Evolutionary conservation across 495 filamentous ascomycete genomes (phyloP), one percentile per base, ranked within the genome.

Genomic region (Penicillium odoratum): DNA sequence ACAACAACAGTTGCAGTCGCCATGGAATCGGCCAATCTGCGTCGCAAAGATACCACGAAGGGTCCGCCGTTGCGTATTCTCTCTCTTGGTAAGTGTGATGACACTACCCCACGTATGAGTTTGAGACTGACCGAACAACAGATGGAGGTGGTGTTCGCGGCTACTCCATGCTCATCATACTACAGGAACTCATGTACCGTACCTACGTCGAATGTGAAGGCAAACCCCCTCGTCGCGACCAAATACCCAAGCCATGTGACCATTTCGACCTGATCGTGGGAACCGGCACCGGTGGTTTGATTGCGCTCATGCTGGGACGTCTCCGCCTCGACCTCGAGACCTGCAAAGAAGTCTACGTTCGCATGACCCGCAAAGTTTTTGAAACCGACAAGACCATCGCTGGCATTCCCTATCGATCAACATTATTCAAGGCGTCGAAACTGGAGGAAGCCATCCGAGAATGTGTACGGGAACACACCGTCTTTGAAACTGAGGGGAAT

Each of bases 381-480:
- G 92, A 97, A 72, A 97, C 94, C 9, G 95, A 98, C 75, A 98
- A 98, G 76, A 98, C 93, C 7, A 85, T 98, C 58, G 90, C 89
- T 16, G 94, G 93, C 13, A 94, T 98, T 53, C 94, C 93, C 0
- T 96, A 94, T 65, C 85, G 89, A 26, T 92, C 90, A 16, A 98
- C 94, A 0, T 69, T 98, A 44, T 98, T 97, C 83, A 98, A 98
- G 76, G 93, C 94, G 6, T 93, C 90, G 7, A 93, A 91, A 66
- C 78, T 98, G 52, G 95, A 98, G 68, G 92, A 97, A 60, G 95
- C 92, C 0, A 98, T 98, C 67, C 84, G 83, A 66, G 88, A 95
- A 59, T 92, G 88, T 62, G 95, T 98, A 4, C 78, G 87, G 54
- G 88, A 96, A 72, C 90, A 95, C 67, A 95, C 91, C 0, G 78